Evolutionary conservation across 345 rosid genomes (phyloP), one percentile per base, ranked within the genome.

Genomic region (Cochlearia excelsa): DNA sequence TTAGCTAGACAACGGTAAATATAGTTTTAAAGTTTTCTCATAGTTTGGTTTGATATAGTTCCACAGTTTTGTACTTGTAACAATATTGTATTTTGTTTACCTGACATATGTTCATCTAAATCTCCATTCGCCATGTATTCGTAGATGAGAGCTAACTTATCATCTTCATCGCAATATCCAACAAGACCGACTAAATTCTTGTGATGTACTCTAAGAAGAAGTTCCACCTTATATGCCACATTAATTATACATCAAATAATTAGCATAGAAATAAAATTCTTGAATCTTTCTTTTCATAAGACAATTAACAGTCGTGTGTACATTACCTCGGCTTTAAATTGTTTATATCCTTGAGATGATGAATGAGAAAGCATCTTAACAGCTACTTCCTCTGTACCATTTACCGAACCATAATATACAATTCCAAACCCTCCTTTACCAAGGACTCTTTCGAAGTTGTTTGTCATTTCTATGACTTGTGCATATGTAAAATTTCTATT

Each of bases 191-290:
- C 73, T 55, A 85, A 60, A 57, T 82, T 80, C 50, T 66, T 75
- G 37, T 85, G 88, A 45, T 84, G 87, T 62, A 80, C 84, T 69
- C 75, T 77, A 45, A 76, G 38, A 7, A 84, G 73, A 55, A 79
- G 79, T 31, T 69, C 55, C 4, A 77, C 87, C 82, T 78, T 16
- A 16, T 35, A 26, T 31, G 1, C 6, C 27, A 3, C 33, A 16
- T 16, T 16, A 16, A 34, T 46, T 9, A 26, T 38, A 51, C 5
- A 7, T 2, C 26, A 42, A 42, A 38, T 2, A 0, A 26, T 2
- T 16, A 16, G 23, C 23, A 16, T 16, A 16, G 23, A 16, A 16
- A 16, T 16, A 16, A 16, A 16, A 16, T 40, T 3, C 9, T 16
- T 16, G 11, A 30, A 9, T 26, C 4, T 47, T 44, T 46, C 7